Percentiles rank a stretch among this genome's conserved stretches.
These are phyloP conservation scores for Russula griseocarnosa DNA, from an alignment of 768 basidiomycete species.

Conservation along the genomic window DNA sequence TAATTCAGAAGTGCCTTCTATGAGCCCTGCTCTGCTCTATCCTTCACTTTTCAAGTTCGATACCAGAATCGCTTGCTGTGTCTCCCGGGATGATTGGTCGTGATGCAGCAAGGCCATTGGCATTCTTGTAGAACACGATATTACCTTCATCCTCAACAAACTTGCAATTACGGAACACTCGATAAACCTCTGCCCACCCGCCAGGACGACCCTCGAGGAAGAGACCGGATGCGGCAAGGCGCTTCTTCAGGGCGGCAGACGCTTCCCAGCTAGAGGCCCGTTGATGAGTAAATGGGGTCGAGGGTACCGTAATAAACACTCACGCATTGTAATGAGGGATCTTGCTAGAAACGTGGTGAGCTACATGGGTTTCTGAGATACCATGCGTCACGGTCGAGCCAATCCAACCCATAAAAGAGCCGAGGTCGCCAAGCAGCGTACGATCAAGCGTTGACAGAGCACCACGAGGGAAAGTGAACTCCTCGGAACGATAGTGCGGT, in stretches of 20 bases:
- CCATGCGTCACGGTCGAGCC: conserved; percentile 84
- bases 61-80: conserved; percentile 60
- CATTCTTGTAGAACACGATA: conserved; percentile 89
- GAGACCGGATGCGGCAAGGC: conserved; percentile 56
- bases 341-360: conserved; percentile 90
- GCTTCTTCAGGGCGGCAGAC: conserved; percentile 73
- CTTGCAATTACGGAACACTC: conserved; percentile 77
- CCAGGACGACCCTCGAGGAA: conserved; percentile 66
- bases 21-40: conserved; percentile 24
- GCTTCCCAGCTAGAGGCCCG: conserved; percentile 75
- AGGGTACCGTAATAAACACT: conserved; percentile 29
- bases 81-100: conserved; percentile 62
- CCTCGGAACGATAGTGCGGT: conserved; percentile 85
- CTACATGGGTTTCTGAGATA: conserved; percentile 90
- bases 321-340: conserved; percentile 92
- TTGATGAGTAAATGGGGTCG: neutral
- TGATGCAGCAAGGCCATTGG: conserved; percentile 67
- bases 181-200: conserved; percentile 76
- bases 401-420: conserved; percentile 77
- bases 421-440: conserved; percentile 70
- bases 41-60: conserved; percentile 46
- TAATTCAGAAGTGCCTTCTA: neutral
- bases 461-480: conserved; percentile 92
- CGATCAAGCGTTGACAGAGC: conserved; percentile 91
- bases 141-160: conserved; percentile 95